These are phyloP conservation scores for Mollisia scopiformis DNA, from an alignment of 2,329 filamentous ascomycete species.

Conservation along the genomic window DNA sequence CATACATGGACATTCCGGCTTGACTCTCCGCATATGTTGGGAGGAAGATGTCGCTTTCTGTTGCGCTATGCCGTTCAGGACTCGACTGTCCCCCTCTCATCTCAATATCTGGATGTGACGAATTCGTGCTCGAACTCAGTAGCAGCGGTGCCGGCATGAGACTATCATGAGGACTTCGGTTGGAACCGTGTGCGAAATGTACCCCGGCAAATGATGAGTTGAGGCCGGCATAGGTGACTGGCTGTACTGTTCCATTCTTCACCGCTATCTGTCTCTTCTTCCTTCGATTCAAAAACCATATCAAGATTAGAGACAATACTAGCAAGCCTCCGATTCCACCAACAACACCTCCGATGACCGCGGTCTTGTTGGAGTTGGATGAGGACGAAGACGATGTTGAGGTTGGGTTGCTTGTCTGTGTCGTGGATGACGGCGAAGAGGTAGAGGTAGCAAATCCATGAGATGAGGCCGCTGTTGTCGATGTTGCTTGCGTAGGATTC, in stretches of 20 bases:
- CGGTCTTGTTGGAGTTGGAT: constrained; percentile 6
- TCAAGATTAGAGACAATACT: constrained; percentile 19
- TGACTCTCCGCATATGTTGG: constrained; percentile 11
- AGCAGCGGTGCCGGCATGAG: constrained; percentile 11
- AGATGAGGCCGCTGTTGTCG: not conserved
- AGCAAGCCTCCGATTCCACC: constrained; percentile 23
- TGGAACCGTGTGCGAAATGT: constrained; percentile 15
- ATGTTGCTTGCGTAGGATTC: constrained; percentile 7
- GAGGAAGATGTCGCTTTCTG: constrained; percentile 13
- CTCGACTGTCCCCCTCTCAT: constrained; percentile 20
- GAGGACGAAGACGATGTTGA: constrained; percentile 10
- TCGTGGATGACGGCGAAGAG: constrained; percentile 8
- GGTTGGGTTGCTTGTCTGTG: constrained; percentile 16
- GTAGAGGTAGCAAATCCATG: not conserved
- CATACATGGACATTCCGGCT: not conserved
- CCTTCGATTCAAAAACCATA: constrained; percentile 20
- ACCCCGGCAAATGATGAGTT: constrained; percentile 26
- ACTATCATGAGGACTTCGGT: constrained; percentile 5
- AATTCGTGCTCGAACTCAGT: constrained; percentile 3
- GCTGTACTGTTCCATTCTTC: constrained; percentile 11
- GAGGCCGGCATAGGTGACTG: constrained; percentile 24
- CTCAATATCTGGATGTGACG: not conserved
- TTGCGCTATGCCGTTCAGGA: constrained; percentile 11
- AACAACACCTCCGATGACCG: constrained; percentile 25
- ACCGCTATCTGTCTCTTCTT: constrained; percentile 14